Conservation (phyloP, 257 asterid genomes). For the Salvia hispanica region DNA sequence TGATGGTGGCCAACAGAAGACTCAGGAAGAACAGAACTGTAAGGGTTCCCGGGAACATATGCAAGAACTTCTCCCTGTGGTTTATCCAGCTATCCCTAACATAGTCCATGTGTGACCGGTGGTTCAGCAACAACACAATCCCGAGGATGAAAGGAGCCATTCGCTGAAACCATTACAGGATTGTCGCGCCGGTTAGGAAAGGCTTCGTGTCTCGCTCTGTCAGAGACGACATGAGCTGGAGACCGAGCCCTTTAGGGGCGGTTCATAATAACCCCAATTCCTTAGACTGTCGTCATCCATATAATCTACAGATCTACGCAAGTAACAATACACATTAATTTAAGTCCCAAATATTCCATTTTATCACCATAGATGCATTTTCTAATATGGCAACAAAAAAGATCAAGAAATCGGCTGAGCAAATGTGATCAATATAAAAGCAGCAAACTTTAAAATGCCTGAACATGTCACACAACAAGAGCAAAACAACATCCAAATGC, state of each 20-base stretch:
- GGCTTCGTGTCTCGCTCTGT: constrained; percentile 79
- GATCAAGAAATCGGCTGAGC: constrained; percentile 14
- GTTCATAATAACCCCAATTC: constrained; percentile 96
- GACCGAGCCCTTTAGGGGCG: constrained; percentile 67
- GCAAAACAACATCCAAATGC: constrained; percentile 5
- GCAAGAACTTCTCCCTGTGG: constrained; percentile 72
- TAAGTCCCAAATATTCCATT: constrained; percentile 29
- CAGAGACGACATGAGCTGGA: constrained; percentile 82
- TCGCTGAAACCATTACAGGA: constrained; percentile 60
- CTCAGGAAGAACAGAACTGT: constrained; percentile 58
- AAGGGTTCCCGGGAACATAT: constrained; percentile 67
- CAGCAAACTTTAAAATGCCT: background rate
- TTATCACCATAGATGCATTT: constrained; percentile 25
- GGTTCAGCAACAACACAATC: constrained; percentile 61
- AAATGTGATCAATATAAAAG: constrained; percentile 6
- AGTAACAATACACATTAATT: constrained; percentile 26
- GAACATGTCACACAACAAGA: constrained; percentile 17
- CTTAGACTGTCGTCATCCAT: constrained; percentile 91
- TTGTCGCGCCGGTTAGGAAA: constrained; percentile 57
- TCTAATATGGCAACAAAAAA: constrained; percentile 11
- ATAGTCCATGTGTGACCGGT: constrained; percentile 68
- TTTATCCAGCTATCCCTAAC: constrained; percentile 84
- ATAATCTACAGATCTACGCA: constrained; percentile 50
- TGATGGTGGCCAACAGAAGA: constrained; percentile 59
- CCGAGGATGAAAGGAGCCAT: constrained; percentile 64